Conservation (phyloP, 2,329 filamentous ascomycete species). For the Colletotrichum camelliae region DNA sequence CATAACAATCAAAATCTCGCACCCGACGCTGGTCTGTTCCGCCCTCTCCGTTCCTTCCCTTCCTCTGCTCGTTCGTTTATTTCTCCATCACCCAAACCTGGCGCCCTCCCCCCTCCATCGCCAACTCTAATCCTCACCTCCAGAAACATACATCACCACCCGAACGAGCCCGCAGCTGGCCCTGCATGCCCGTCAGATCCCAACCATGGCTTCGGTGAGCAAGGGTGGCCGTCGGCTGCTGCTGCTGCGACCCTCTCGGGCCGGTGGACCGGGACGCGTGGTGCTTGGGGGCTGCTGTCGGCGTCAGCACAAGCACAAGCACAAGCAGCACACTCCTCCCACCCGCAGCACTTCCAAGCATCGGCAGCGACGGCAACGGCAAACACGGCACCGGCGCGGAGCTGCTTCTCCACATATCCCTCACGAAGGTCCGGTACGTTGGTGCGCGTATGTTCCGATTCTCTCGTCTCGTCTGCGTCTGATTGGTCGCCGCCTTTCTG, state of each 20-base stretch:
- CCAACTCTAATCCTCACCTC: background rate
- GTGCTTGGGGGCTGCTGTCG: slow-evolving; percentile 3
- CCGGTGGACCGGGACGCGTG: slow-evolving; percentile 20
- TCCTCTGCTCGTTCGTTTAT: background rate
- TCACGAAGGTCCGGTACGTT: slow-evolving; percentile 16
- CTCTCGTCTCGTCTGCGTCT: background rate
- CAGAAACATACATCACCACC: background rate
- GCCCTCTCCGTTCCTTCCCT: background rate
- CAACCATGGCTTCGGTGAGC: slow-evolving; percentile 14
- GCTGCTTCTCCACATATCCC: slow-evolving; percentile 19
- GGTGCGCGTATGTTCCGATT: background rate
- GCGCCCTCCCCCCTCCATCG: background rate
- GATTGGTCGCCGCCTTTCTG: background rate
- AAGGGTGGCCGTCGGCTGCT: slow-evolving; percentile 16
- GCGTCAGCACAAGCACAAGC: background rate
- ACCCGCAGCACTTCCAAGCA: background rate
- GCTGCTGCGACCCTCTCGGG: slow-evolving; percentile 8
- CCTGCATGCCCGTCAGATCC: slow-evolving; percentile 15
- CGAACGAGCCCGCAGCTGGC: slow-evolving; percentile 16
- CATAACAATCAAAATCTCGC: slow-evolving; percentile 13
- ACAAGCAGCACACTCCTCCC: background rate
- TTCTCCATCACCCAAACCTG: background rate
- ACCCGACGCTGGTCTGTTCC: background rate
- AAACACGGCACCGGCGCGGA: background rate
- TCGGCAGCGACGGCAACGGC: background rate